Base-by-base conservation (phyloP, 495 filamentous ascomycete species). In the Tuber calosporum region DNA sequence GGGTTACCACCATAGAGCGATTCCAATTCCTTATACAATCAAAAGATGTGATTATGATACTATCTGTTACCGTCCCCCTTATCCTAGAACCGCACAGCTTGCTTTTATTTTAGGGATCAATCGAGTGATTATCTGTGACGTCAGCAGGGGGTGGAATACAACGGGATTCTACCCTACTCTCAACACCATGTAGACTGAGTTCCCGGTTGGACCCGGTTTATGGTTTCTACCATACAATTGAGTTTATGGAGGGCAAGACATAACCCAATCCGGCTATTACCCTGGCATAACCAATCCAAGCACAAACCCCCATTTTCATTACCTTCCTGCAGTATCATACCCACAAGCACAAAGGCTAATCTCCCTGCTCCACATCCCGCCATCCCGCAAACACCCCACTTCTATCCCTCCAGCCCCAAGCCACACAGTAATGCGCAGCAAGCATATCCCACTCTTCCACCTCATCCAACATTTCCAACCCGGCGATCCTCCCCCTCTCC, bases 401-500 rank as follows among this genome's bases (percentile, higher is more conserved):
- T 43, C 73, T 69, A 0, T 86, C 86, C 69, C 87, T 85, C 90
- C 90, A 92, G 0, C 88, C 94, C 94, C 94, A 97, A 15, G 86
- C 90, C 72, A 98, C 86, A 75, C 93, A 90, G 83, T 99, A 99
- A 85, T 99, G 95, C 73, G 86, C 86, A 6, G 93, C 92, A 78
- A 99, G 82, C 81, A 99, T 81, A 79, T 88, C 84, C 93, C 94
- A 97, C 84, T 99, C 95, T 83, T 99, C 95, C 71, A 97, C 87
- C 83, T 99, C 95, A 85, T 99, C 95, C 75, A 98, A 80, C 85
- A 94, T 91, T 83, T 98, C 95, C 71, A 97, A 82, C 37, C 83
- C 80, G 68, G 90, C 88, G 5, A 98, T 89, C 75, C 95, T 84
- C 78, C 90, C 90, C 81, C 91, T 94, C 84, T 98, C 95, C n/a